phyloP scores from a whole-genome alignment of 1,284 basidiomycete genomes.

The Trametes hirsuta region DNA sequence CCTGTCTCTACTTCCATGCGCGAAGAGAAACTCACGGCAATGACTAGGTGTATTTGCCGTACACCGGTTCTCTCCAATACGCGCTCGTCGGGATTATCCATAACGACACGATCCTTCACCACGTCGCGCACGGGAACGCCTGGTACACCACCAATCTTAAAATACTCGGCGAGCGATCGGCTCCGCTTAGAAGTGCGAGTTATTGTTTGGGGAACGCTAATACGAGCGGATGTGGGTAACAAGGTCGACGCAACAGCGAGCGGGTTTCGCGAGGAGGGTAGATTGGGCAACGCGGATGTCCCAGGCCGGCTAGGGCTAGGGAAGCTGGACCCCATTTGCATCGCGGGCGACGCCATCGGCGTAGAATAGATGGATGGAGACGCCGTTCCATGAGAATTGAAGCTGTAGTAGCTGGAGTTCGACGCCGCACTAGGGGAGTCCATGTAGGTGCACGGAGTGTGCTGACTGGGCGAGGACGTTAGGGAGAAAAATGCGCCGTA shows the following conservation, averaged over 20 bases:
- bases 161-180: constrained; percentile 3
- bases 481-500: not conserved
- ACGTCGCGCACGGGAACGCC: constrained; percentile 25
- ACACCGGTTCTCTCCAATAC: constrained; percentile 19
- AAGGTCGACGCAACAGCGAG: not conserved
- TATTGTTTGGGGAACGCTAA: constrained; percentile 19
- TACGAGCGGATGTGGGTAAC: not conserved
- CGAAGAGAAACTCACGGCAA: constrained; percentile 18
- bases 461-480: not conserved
- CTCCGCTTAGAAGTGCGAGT: not conserved
- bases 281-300: not conserved
- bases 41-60: constrained; percentile 24
- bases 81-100: constrained; percentile 18
- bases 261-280: not conserved
- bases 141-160: constrained; percentile 11
- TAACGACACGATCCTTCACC: constrained; percentile 6
- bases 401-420: not conserved
- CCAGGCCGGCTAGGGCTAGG: not conserved
- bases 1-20: not conserved
- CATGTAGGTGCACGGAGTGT: constrained; percentile 1
- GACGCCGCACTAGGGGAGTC: constrained; percentile 7
- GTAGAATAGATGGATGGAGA: not conserved
- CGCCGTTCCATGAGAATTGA: not conserved
- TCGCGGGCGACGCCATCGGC: not conserved
- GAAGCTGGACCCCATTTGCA: not conserved